Evolutionary conservation across 805 yeast genomes (phyloP).

Genomic region (Pichia deserticola): DNA sequence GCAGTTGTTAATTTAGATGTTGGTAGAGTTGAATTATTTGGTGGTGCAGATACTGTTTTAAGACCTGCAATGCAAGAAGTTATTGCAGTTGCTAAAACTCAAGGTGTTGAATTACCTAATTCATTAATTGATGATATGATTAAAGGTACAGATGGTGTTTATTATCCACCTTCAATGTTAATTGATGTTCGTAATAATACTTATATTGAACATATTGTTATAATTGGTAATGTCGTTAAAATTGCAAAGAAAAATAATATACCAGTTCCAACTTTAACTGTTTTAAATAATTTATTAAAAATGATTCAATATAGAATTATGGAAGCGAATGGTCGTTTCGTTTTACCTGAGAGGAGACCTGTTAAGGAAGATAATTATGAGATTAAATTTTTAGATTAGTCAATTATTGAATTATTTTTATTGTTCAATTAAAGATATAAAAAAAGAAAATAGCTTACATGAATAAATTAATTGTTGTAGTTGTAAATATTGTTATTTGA

Average conservation of each 20-base stretch:
- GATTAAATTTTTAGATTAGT: conserved; percentile 4
- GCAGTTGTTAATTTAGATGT: conserved; percentile 33
- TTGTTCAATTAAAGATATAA: no score
- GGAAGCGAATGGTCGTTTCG: conserved; percentile 23
- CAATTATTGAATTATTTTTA: no score
- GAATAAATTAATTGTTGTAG: no score
- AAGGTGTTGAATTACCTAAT: conserved; percentile 32
- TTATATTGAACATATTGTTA: conserved; percentile 34
- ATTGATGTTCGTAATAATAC: conserved; percentile 36
- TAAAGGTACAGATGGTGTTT: conserved; percentile 33
- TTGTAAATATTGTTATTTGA: no score
- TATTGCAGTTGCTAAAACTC: conserved; percentile 35
- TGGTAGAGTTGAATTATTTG: conserved; percentile 27
- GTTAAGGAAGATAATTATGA: conserved; percentile 16
- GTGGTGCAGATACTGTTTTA: conserved; percentile 19
- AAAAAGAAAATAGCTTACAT: no score
- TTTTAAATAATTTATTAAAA: conserved; percentile 21
- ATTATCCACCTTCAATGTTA: conserved; percentile 42
- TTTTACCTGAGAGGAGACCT: conserved; percentile 25
- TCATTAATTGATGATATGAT: conserved; percentile 34
- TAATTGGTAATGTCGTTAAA: conserved; percentile 33
- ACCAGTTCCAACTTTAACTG: conserved; percentile 23
- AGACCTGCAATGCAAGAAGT: conserved; percentile 40
- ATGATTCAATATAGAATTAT: conserved; percentile 25
- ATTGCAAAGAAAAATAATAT: conserved; percentile 23